Base-by-base conservation (phyloP, 768 basidiomycete species). In the Boletales sp. region DNA sequence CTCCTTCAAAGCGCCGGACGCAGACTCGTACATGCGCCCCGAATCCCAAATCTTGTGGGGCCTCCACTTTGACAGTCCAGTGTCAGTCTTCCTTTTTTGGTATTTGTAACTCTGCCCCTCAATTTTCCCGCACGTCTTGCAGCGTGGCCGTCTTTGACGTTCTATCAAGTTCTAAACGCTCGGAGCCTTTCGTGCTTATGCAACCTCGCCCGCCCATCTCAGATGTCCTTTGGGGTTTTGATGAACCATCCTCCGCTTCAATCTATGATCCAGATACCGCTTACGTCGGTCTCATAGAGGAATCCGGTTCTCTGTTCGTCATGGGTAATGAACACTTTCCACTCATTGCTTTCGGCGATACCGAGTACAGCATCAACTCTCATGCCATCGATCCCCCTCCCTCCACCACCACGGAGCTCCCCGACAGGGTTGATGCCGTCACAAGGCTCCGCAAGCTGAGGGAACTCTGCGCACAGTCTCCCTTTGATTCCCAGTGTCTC, bases 61-160 rank as follows among this genome's bases (percentile, higher is more conserved):
- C 0, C 70, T 72, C 5, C 68, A 70, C 6, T 89, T 90, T 59
- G 67, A 70, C 21, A 74, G 75, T 53, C 88, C 90, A 13, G 78
- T 89, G 90, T 92, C 61, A 59, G 85, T 67, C 14, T 14, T 51
- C 34, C 21, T 39, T 42, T 46, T 35, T 34, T 41, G 17, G 18
- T 28, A 11, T 34, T 45, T 41, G 14, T 19, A 15, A 33, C 31
- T 3, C 25, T 17, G 31, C 25, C 8, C 41, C 49, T 61, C 33
- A 60, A 13, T 25, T 12, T 47, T 34, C 12, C 46, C 42, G 32
- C 31, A 46, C 46, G 21, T 19, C 15, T 19, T 13, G 37, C 57
- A 90, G 91, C 50, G 93, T 95, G 30, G 90, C 87, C 32, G 76
- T 90, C 21, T 90, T 92, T 58, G 90, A 93, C 61, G 80, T 92